Evolutionary conservation across 2,329 filamentous ascomycete genomes (phyloP).

Genomic region (Curvularia sp.): DNA sequence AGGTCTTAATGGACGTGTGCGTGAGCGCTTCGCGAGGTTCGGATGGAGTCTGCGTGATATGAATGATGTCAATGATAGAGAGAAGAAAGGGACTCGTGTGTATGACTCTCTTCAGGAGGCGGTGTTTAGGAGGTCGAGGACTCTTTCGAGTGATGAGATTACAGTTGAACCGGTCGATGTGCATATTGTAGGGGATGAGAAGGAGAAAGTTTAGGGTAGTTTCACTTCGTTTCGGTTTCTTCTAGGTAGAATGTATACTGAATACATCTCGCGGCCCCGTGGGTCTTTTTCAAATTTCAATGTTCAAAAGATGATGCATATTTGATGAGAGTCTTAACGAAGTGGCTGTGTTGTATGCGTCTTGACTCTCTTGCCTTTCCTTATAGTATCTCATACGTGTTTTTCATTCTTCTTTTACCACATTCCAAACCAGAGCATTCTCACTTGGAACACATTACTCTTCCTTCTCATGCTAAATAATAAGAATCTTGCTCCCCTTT

Average conservation of each 20-base stretch:
- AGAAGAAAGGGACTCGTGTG: conserved; percentile 21
- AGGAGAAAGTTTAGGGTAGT: conserved; percentile 21
- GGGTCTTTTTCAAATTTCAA: neutral
- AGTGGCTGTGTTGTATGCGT: neutral
- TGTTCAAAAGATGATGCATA: neutral
- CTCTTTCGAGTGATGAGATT: conserved; percentile 19
- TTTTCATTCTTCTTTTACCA: no score
- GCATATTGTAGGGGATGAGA: conserved; percentile 25
- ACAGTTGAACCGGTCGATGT: conserved; percentile 25
- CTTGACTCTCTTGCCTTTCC: neutral
- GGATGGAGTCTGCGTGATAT: conserved; percentile 40
- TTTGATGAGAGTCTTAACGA: neutral
- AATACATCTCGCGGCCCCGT: neutral
- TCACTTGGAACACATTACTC: no score
- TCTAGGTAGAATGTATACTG: neutral
- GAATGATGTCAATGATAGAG: conserved; percentile 2
- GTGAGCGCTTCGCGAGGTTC: conserved; percentile 41
- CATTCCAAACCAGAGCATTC: no score
- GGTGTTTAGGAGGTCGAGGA: conserved; percentile 17
- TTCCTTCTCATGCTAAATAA: no score
- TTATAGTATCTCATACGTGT: no score
- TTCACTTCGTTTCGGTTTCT: neutral
- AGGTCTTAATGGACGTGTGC: conserved; percentile 54
- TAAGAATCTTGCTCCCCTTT: no score
- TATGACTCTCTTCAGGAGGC: conserved; percentile 28